A percentile compares a stretch with the other conserved stretches of the same genome.
phyloP scores from a whole-genome alignment of 2,329 filamentous ascomycete genomes.

The Ceratocystis destructans region DNA sequence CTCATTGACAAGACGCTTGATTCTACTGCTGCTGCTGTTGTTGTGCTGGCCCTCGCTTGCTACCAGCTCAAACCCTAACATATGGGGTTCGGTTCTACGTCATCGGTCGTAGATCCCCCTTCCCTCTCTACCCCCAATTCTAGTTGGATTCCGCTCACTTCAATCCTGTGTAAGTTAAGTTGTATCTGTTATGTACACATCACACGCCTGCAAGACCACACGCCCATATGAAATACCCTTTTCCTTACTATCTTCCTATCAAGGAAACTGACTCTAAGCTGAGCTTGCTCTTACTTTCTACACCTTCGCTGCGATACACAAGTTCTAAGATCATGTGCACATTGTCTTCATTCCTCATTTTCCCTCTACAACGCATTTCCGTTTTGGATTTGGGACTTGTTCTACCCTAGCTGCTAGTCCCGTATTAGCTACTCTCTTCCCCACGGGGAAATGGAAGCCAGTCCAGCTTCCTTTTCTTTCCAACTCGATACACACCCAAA shows the following conservation, averaged over 20 bases:
- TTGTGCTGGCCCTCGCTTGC: background rate
- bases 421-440: constrained; percentile 5
- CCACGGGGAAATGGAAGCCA: constrained; percentile 10
- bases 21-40: background rate
- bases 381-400: constrained; percentile 2
- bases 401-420: background rate
- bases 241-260: background rate
- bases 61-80: background rate
- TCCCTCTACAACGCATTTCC: background rate
- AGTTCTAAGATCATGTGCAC: background rate
- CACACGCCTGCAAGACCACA: background rate
- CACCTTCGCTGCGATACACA: background rate
- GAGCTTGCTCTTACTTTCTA: background rate
- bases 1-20: background rate
- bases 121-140: background rate
- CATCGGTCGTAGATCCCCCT: constrained; percentile 4
- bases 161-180: background rate
- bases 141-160: background rate
- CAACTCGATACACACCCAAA: no score
- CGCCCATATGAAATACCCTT: background rate
- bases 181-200: background rate
- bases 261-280: background rate
- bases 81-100: background rate
- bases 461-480: background rate
- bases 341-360: background rate